These are phyloP conservation scores for Waltergamsia citrina DNA, from an alignment of 2,329 filamentous ascomycete species.

Conservation along the genomic window DNA sequence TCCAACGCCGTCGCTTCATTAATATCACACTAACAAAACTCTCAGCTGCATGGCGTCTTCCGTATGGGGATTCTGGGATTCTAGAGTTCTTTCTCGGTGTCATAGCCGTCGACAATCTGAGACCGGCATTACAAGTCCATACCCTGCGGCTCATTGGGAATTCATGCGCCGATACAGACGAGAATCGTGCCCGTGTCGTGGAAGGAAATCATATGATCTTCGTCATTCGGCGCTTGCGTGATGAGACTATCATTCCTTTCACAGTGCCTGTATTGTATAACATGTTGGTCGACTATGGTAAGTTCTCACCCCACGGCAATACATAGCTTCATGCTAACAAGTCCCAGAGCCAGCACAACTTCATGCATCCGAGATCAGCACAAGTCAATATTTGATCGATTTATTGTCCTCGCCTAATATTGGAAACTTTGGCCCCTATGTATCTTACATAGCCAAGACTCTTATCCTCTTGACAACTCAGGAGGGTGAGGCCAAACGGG, in stretches of 20 bases:
- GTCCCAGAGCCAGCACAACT: conserved; percentile 46
- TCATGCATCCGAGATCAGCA: conserved; percentile 39
- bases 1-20: background rate
- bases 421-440: conserved; percentile 27
- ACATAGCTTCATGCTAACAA: conserved; percentile 9
- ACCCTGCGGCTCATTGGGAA: conserved; percentile 51
- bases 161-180: conserved; percentile 53
- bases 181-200: conserved; percentile 48
- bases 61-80: conserved; percentile 48
- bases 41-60: conserved; percentile 44
- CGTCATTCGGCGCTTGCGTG: conserved; percentile 36
- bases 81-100: conserved; percentile 45
- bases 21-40: conserved; percentile 7
- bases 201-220: conserved; percentile 33
- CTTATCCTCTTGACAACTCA: conserved; percentile 43
- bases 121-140: conserved; percentile 39
- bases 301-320: conserved; percentile 10
- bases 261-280: conserved; percentile 53
- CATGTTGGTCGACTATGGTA: conserved; percentile 54
- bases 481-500: conserved; percentile 34
- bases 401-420: conserved; percentile 37
- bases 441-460: conserved; percentile 47
- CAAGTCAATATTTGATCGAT: conserved; percentile 38
- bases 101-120: conserved; percentile 26
- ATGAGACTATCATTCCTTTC: conserved; percentile 39